Base-by-base conservation (phyloP, 2,329 filamentous ascomycete genomes). In the Massarina eburnea region DNA sequence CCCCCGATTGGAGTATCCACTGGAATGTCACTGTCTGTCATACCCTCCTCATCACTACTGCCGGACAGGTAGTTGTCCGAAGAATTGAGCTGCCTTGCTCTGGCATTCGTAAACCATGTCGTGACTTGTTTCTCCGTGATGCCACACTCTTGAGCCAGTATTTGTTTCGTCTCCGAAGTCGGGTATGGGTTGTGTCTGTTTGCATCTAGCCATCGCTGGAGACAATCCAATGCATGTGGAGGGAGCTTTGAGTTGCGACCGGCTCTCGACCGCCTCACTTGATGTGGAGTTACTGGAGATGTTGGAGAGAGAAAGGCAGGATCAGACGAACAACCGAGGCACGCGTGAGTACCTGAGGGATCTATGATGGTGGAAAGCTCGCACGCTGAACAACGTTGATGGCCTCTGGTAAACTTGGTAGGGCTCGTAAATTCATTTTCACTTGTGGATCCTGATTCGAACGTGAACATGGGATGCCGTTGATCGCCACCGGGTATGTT, bases 71-170 rank as follows among this genome's bases (percentile, higher is more conserved):
- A 22, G 43, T 26, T 50, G 27, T 54, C 56, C 35, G 48, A 26
- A 26, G 29, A 50, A 8, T 46, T 61, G 21, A 68, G 41, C 35
- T 59, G 57, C 18, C 64, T 49, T 20, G 64, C 64, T 36, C 66
- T 49, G 3, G 64, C 64, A 37, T 70, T 68, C 3, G 64, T 67
- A 34, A 68, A 67, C 66, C 66, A 68, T 18, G 66, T 68, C 4
- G 49, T 63, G 1, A 68, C 59, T 41, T 70, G 66, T 36, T 66
- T 68, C 43, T 66, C 59, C 0, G 65, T 65, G 29, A 68, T 66
- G 2, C 57, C 58, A 43, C 63, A 68, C 21, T 58, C 53, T 30
- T 59, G 49, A 14, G 66, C 62, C 19, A 70, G 46, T 24, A 50
- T 45, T 20, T 52, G 51, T 45, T 70, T 70, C 6, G 54, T 59